Conservation (phyloP, 495 filamentous ascomycete genomes). For the Pseudevernia furfuracea region DNA sequence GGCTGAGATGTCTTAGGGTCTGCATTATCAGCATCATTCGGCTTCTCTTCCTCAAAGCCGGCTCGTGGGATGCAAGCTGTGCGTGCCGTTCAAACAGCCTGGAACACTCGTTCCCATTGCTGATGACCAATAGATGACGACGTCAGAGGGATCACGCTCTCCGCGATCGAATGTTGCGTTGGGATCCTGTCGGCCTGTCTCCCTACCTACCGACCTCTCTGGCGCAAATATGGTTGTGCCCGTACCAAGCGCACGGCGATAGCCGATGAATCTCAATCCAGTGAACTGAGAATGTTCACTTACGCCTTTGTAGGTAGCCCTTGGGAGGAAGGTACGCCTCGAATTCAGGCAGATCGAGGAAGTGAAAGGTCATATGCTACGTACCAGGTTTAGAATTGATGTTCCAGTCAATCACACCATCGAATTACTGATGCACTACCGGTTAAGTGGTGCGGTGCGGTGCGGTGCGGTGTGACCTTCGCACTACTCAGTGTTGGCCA, state of each 20-base stretch:
- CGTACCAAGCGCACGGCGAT: not conserved
- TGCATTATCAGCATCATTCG: not conserved
- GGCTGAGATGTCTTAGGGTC: not conserved
- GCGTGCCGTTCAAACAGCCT: not conserved
- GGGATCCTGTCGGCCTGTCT: not conserved
- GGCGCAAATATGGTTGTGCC: not conserved
- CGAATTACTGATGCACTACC: too few relatives aligned
- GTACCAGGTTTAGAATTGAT: too few relatives aligned
- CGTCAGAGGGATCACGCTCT: not conserved
- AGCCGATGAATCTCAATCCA: not conserved
- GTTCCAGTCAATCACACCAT: too few relatives aligned
- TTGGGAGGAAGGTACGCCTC: not conserved
- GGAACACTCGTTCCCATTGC: not conserved
- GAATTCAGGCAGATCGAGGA: not conserved
- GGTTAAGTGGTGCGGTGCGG: not conserved
- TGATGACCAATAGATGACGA: not conserved
- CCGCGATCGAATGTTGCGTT: not conserved
- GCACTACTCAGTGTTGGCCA: too few relatives aligned
- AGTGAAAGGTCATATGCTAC: not conserved
- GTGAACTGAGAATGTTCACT: not conserved
- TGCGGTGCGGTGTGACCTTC: not conserved
- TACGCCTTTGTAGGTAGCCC: not conserved
- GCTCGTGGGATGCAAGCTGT: not conserved
- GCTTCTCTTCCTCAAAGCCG: not conserved
- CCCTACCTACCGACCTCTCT: not conserved